Conservation (phyloP, 2,329 filamentous ascomycete genomes). For the Acrodontium crateriforme region DNA sequence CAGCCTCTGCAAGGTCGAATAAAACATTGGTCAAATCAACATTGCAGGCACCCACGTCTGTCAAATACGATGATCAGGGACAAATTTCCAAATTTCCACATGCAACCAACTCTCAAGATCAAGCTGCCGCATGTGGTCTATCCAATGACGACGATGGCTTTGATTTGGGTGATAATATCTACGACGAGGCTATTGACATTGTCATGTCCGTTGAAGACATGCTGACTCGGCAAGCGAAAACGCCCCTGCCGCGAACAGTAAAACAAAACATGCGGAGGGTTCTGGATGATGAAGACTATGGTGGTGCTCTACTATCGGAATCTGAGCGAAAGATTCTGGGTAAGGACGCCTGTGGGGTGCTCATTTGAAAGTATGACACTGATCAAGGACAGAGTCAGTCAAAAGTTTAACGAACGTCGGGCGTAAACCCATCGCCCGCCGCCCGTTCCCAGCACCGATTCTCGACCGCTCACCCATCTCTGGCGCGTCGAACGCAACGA, state of each 20-base stretch:
- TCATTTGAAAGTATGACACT: no score
- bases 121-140: no score
- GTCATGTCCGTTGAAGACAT: conserved; percentile 4
- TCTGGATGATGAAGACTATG: conserved; percentile 18
- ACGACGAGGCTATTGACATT: conserved; percentile 8
- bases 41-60: no score
- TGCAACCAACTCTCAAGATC: no score
- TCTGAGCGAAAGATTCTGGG: conserved; percentile 14
- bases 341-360: conserved; percentile 4
- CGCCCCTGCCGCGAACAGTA: conserved; percentile 11
- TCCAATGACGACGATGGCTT: conserved; percentile 10
- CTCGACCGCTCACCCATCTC: conserved; percentile 40
- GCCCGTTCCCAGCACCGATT: conserved; percentile 36
- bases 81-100: no score
- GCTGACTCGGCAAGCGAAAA: conserved; percentile 1
- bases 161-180: conserved; percentile 4
- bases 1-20: no score
- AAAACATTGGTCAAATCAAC: no score
- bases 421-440: conserved; percentile 35
- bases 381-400: conserved; percentile 3
- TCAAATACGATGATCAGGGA: no score
- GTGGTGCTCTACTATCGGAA: conserved; percentile 14
- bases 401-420: no score
- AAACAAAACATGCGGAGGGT: conserved; percentile 19
- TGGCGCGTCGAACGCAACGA: conserved; percentile 33